Conservation (phyloP, 495 filamentous ascomycete species). For the Saxispiralis lemnorum region DNA sequence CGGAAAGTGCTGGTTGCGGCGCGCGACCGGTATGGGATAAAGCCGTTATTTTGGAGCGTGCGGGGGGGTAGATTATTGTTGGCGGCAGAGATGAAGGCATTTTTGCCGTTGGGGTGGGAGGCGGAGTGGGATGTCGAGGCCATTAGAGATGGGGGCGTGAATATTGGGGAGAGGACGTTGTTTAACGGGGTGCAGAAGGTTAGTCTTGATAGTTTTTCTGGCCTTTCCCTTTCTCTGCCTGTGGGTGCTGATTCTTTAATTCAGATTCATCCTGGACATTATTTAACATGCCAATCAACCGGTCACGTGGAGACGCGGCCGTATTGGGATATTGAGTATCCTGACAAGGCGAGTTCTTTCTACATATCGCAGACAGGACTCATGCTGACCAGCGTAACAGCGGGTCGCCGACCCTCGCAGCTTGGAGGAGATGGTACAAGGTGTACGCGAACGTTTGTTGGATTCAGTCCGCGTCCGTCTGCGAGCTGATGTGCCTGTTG, state of each 20-base stretch:
- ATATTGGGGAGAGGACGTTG: slow-evolving; percentile 25
- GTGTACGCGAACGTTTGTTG: slow-evolving; percentile 28
- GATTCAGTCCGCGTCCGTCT: slow-evolving; percentile 32
- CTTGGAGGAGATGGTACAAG: slow-evolving; percentile 30
- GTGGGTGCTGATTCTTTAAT: neutral
- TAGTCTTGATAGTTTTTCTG: neutral
- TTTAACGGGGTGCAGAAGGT: slow-evolving; percentile 32
- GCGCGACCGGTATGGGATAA: slow-evolving; percentile 36
- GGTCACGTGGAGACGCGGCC: slow-evolving; percentile 18
- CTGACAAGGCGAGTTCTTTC: slow-evolving; percentile 25
- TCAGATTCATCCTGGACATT: slow-evolving; percentile 20
- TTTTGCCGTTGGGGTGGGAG: slow-evolving; percentile 10
- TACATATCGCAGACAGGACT: neutral
- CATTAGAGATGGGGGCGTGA: slow-evolving; percentile 25
- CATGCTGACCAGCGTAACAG: slow-evolving; percentile 1
- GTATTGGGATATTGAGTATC: slow-evolving; percentile 35
- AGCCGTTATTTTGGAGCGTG: slow-evolving; percentile 34
- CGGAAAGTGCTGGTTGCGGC: slow-evolving; percentile 27
- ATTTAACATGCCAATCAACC: slow-evolving; percentile 18
- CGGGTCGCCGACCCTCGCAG: slow-evolving; percentile 17
- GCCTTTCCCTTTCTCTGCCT: no score
- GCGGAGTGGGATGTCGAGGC: slow-evolving; percentile 32
- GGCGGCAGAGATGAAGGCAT: slow-evolving; percentile 12
- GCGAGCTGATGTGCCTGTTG: slow-evolving; percentile 36
- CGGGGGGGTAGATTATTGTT: slow-evolving; percentile 17